Evolutionary conservation across 2,329 filamentous ascomycete genomes (phyloP).

Genomic region (Colletotrichum euphorbiae): DNA sequence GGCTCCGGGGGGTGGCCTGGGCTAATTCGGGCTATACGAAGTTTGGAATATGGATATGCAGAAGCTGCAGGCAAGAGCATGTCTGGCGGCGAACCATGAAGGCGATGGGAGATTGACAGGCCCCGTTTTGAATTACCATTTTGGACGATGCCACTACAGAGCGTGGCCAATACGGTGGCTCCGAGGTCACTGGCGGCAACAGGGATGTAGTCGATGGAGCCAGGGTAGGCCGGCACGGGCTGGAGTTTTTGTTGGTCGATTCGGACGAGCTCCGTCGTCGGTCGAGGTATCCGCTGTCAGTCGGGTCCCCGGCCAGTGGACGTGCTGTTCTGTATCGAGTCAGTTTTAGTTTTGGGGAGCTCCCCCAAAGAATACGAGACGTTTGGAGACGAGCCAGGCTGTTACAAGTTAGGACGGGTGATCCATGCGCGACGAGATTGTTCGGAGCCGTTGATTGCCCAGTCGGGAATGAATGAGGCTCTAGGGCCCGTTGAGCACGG

Average conservation of each 20-base stretch:
- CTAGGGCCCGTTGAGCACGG: constrained; percentile 27
- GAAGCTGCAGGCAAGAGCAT: constrained; percentile 32
- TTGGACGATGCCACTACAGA: constrained; percentile 33
- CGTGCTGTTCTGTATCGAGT: constrained; percentile 38
- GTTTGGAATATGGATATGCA: constrained; percentile 41
- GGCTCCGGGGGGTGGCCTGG: constrained; percentile 36
- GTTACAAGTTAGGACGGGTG: constrained; percentile 26
- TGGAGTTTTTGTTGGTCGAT: constrained; percentile 33
- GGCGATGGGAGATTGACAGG: constrained; percentile 36
- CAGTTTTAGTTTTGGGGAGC: constrained; percentile 33
- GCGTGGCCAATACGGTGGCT: constrained; percentile 36
- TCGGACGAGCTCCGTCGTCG: constrained; percentile 37
- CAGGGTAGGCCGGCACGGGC: constrained; percentile 30
- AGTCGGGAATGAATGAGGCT: constrained; percentile 31
- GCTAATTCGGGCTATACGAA: constrained; percentile 40
- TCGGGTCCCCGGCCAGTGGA: constrained; percentile 24
- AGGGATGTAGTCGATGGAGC: constrained; percentile 6
- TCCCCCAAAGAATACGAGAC: constrained; percentile 36
- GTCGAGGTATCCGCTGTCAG: constrained; percentile 39
- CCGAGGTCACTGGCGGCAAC: constrained; percentile 15
- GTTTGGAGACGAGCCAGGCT: constrained; percentile 32
- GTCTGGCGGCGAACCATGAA: constrained; percentile 37
- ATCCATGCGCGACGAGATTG: constrained; percentile 36
- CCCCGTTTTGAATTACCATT: constrained; percentile 35
- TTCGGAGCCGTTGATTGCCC: constrained; percentile 31